Percentiles rank a stretch among this genome's conserved stretches.
These are phyloP conservation scores for Diplodia corticola DNA, from an alignment of 2,329 filamentous ascomycete genomes.

Conservation along the genomic window DNA sequence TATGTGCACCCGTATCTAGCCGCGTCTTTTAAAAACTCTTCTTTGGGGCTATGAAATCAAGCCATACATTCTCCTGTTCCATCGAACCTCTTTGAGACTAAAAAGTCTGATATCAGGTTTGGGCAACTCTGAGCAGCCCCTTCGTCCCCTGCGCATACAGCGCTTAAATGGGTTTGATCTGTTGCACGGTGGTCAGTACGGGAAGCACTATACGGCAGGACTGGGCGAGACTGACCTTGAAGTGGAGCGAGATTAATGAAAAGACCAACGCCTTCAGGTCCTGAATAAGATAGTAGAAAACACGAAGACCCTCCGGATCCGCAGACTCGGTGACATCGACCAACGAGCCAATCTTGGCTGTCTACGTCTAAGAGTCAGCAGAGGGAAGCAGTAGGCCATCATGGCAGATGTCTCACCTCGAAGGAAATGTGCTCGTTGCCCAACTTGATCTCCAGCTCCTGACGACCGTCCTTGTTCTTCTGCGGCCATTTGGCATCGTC, in stretches of 20 bases:
- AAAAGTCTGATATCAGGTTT: not conserved
- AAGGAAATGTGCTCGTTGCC: conserved; percentile 97
- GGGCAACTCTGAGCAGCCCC: not conserved
- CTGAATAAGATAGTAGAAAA: conserved; percentile 98
- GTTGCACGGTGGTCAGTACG: conserved; percentile 9
- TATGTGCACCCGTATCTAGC: not conserved
- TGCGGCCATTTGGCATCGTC: conserved; percentile 98
- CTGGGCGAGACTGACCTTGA: conserved; percentile 64
- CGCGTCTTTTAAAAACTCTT: not conserved
- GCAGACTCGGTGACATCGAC: conserved; percentile 96
- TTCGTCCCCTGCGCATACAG: not conserved
- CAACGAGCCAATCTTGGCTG: conserved; percentile 94
- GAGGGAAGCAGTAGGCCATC: not conserved
- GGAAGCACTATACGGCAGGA: not conserved
- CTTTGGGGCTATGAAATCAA: not conserved
- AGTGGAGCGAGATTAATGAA: conserved; percentile 92
- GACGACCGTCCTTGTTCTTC: conserved; percentile 98
- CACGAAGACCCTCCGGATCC: conserved; percentile 90
- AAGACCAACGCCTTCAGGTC: conserved; percentile 96
- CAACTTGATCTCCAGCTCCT: conserved; percentile 91
- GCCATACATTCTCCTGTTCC: not conserved
- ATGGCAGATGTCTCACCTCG: conserved; percentile 63
- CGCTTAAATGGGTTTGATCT: conserved; percentile 70
- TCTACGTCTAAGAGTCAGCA: conserved; percentile 55
- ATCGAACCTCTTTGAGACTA: not conserved